Evolutionary conservation across 192 early-diverging fungal species (phyloP).

Genomic region (Backusella tarrabulga): DNA sequence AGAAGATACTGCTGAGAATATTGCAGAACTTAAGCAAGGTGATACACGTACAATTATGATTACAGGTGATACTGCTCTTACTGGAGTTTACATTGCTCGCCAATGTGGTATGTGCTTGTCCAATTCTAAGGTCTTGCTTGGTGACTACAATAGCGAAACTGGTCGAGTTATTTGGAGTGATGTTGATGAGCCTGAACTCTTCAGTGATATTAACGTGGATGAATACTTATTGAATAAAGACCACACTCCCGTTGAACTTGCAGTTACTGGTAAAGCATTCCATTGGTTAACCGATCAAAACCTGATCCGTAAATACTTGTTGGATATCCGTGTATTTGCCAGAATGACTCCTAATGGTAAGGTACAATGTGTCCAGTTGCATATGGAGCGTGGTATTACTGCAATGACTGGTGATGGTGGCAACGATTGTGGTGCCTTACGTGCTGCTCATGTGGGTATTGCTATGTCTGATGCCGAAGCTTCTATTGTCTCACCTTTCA

Average conservation of each 20-base stretch:
- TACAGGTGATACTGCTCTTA: conserved; percentile 77
- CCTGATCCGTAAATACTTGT: conserved; percentile 49
- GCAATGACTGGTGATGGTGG: conserved; percentile 88
- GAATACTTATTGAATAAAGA: conserved; percentile 25
- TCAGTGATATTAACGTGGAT: conserved; percentile 34
- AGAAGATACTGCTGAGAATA: conserved; percentile 62
- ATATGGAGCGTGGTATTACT: conserved; percentile 72
- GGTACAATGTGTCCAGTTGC: conserved; percentile 66
- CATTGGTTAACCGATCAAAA: conserved; percentile 42
- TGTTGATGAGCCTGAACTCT: conserved; percentile 48
- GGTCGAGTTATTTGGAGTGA: conserved; percentile 54
- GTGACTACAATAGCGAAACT: conserved; percentile 43
- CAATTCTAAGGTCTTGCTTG: conserved; percentile 43
- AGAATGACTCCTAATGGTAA: conserved; percentile 79
- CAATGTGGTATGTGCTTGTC: conserved; percentile 45
- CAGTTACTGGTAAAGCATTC: conserved; percentile 71
- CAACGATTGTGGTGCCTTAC: conserved; percentile 79
- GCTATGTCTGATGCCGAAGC: conserved; percentile 79
- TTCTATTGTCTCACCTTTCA: conserved; percentile 80
- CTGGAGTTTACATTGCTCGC: conserved; percentile 71
- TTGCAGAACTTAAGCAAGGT: conserved; percentile 66
- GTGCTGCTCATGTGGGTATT: conserved; percentile 76
- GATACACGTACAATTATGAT: conserved; percentile 76
- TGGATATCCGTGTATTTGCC: conserved; percentile 73
- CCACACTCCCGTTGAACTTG: conserved; percentile 59